phyloP scores from a whole-genome alignment of 2,329 filamentous ascomycete genomes.

The Ambrosiella xylebori region DNA sequence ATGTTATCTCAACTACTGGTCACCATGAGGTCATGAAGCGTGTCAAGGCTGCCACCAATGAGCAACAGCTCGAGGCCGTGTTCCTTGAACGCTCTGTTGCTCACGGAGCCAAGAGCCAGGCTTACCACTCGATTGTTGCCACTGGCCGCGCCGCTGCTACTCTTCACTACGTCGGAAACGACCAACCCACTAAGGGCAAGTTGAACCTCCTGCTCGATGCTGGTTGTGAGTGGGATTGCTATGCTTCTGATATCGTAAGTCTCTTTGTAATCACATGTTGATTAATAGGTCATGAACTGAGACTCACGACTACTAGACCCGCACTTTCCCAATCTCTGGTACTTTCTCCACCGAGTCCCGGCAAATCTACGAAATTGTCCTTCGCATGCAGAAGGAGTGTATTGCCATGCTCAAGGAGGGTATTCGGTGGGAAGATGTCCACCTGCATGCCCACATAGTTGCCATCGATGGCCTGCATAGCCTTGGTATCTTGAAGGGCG shows the following conservation, averaged over 20 bases:
- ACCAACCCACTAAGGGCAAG: slow-evolving; percentile 51
- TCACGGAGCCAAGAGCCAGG: slow-evolving; percentile 61
- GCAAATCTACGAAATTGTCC: slow-evolving; percentile 66
- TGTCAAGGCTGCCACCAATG: slow-evolving; percentile 50
- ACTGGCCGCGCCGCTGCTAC: slow-evolving; percentile 66
- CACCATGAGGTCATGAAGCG: slow-evolving; percentile 45
- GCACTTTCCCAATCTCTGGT: slow-evolving; percentile 68
- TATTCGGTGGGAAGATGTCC: slow-evolving; percentile 65
- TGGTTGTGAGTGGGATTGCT: slow-evolving; percentile 58
- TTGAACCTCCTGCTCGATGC: slow-evolving; percentile 73
- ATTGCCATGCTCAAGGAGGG: slow-evolving; percentile 57
- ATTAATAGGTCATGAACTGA: neutral
- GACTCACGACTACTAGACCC: slow-evolving; percentile 36
- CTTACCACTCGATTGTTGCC: slow-evolving; percentile 77
- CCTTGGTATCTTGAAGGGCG: slow-evolving; percentile 55
- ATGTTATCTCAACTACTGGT: slow-evolving; percentile 48
- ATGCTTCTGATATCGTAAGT: slow-evolving; percentile 48
- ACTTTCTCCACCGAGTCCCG: slow-evolving; percentile 52
- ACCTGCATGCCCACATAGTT: slow-evolving; percentile 61
- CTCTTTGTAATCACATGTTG: neutral
- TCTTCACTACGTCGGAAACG: slow-evolving; percentile 73
- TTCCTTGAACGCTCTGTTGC: slow-evolving; percentile 65
- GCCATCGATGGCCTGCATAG: slow-evolving; percentile 63
- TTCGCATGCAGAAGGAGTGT: slow-evolving; percentile 70
- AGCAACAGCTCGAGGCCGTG: slow-evolving; percentile 65